These are phyloP conservation scores for Panellus pusillus DNA, from an alignment of 768 basidiomycete species.

Conservation along the genomic window DNA sequence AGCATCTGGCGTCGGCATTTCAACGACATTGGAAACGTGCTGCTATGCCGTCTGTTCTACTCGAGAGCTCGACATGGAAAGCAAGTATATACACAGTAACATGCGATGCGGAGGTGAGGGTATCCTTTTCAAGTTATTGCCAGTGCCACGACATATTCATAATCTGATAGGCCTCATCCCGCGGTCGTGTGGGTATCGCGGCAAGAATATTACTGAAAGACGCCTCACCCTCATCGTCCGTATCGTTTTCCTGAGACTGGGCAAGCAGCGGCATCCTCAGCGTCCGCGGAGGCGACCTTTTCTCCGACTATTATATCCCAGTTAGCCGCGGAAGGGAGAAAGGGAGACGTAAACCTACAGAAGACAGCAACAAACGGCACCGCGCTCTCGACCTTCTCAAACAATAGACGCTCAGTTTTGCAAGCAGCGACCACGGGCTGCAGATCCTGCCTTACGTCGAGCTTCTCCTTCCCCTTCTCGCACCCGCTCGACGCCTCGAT, in stretches of 20 bases:
- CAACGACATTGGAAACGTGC: no score
- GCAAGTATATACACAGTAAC: no score
- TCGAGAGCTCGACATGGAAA: no score
- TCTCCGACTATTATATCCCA: conserved; percentile 6
- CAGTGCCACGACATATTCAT: no score
- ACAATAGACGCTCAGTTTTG: conserved; percentile 4
- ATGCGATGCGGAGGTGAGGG: no score
- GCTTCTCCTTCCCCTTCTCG: not conserved
- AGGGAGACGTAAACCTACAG: conserved; percentile 4
- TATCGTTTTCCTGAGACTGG: not conserved
- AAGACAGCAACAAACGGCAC: conserved; percentile 12
- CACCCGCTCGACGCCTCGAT: conserved; percentile 13
- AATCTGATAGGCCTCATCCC: no score
- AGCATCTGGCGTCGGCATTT: no score
- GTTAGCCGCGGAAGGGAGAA: not conserved
- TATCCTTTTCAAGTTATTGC: no score
- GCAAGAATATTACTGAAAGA: conserved; percentile 6
- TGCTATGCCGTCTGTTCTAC: no score
- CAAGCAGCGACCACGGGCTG: conserved; percentile 9
- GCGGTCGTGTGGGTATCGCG: no score
- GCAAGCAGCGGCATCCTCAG: not conserved
- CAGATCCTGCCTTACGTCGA: conserved; percentile 4
- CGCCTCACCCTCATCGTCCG: conserved; percentile 8
- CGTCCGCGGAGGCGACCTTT: not conserved
- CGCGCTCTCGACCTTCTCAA: conserved; percentile 1